Conservation (phyloP, 2,329 filamentous ascomycete species). For the Trichoderma aggressivum region DNA sequence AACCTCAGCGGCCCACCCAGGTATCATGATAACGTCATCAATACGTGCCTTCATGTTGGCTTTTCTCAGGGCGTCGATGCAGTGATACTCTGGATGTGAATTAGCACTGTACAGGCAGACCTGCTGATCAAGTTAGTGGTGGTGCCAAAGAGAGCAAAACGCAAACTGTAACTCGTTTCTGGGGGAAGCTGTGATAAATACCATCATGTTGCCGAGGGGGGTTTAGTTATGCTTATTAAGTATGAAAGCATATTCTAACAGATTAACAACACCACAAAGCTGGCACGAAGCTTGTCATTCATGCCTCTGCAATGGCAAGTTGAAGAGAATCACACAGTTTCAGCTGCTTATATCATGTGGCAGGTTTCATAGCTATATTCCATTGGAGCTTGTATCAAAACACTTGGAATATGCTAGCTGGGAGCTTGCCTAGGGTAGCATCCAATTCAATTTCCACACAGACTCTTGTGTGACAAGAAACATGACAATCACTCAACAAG, state of each 20-base stretch:
- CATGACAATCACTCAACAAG: not conserved
- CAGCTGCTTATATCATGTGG: not conserved
- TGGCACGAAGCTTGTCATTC: not conserved
- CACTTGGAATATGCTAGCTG: not conserved
- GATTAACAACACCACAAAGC: not conserved
- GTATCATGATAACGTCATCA: slow-evolving; percentile 32
- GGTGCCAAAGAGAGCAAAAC: not conserved
- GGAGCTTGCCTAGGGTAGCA: not conserved
- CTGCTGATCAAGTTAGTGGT: not conserved
- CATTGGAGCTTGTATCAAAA: not conserved
- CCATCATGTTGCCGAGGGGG: too few species aligned
- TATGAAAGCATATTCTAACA: not conserved
- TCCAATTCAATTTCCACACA: too few species aligned
- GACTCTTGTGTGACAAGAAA: not conserved
- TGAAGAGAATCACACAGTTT: not conserved
- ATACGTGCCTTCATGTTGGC: not conserved
- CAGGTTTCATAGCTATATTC: not conserved
- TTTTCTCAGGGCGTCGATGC: not conserved
- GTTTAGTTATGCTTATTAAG: not conserved
- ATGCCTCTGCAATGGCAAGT: not conserved
- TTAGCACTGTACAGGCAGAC: not conserved
- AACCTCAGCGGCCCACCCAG: not conserved
- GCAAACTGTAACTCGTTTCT: not conserved
- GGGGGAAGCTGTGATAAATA: not conserved
- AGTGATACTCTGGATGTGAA: not conserved